Conservation (phyloP, 371 early-diverging fungal genomes). For the Mucor indicus region DNA sequence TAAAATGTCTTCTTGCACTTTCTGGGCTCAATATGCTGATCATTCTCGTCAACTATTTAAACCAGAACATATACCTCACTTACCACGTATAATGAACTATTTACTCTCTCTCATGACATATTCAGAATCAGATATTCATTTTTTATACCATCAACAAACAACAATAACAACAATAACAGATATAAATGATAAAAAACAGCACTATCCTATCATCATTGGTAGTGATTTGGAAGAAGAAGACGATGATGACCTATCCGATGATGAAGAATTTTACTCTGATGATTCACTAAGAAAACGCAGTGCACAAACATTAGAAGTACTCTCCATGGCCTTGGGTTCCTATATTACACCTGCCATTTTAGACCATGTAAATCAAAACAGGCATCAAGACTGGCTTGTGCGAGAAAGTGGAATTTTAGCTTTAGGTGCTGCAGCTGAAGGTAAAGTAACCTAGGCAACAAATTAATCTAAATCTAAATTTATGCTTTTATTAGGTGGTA, state of each 20-base stretch:
- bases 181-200: neutral
- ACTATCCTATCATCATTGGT: no score
- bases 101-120: conserved; percentile 87
- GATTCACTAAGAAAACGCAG: conserved; percentile 93
- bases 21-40: conserved; percentile 87
- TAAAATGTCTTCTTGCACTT: conserved; percentile 88
- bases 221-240: conserved; percentile 11
- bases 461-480: neutral
- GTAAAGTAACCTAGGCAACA: conserved; percentile 20
- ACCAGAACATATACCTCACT: conserved; percentile 42
- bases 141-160: conserved; percentile 75
- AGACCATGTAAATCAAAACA: conserved; percentile 70
- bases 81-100: conserved; percentile 73
- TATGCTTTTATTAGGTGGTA: conserved; percentile 33
- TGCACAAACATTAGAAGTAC: conserved; percentile 84
- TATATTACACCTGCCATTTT: conserved; percentile 62
- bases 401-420: conserved; percentile 91
- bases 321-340: conserved; percentile 73
- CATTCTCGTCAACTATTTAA: conserved; percentile 6
- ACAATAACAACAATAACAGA: conserved; percentile 11
- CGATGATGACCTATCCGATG: conserved; percentile 36
- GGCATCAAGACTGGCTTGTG: conserved; percentile 81
- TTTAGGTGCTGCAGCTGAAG: conserved; percentile 91
- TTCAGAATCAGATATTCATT: conserved; percentile 85
- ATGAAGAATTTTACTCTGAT: conserved; percentile 73